phyloP scores from a whole-genome alignment of 306 rosid species.

The Vicia sativa region DNA sequence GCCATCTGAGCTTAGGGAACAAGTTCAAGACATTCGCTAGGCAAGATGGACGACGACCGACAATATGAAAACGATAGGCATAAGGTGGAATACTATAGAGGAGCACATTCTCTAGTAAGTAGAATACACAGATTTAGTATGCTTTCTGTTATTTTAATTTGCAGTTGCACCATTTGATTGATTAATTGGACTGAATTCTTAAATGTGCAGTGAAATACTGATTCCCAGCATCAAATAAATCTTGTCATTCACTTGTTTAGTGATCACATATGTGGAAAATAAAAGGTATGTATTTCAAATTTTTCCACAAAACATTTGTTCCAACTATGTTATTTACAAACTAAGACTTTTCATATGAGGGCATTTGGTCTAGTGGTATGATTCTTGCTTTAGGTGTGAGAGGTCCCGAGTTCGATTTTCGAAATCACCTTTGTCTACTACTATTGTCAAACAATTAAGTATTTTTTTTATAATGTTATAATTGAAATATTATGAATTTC shows the following conservation, averaged over 20 bases:
- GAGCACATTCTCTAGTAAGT: slow-evolving; percentile 62
- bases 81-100: slow-evolving; percentile 75
- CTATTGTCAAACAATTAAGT: too few species aligned
- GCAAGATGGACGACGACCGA: slow-evolving; percentile 73
- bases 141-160: too few species aligned
- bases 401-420: slow-evolving; percentile 10
- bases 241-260: neutral
- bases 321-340: neutral
- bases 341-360: neutral
- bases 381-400: slow-evolving; percentile 52
- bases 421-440: neutral
- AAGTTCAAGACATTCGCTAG: too few species aligned
- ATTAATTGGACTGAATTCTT: too few species aligned
- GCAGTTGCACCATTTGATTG: too few species aligned
- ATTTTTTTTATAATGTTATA: too few species aligned
- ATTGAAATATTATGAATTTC: too few species aligned
- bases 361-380: slow-evolving; percentile 58
- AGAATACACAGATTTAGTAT: slow-evolving; percentile 37
- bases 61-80: slow-evolving; percentile 78
- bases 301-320: too few species aligned
- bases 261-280: neutral
- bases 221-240: too few species aligned
- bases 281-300: neutral
- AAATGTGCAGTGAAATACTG: too few species aligned
- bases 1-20: too few species aligned